phyloP scores from a whole-genome alignment of 23 red algal species.

The Cyanidiococcus yangmingshanensis region DNA sequence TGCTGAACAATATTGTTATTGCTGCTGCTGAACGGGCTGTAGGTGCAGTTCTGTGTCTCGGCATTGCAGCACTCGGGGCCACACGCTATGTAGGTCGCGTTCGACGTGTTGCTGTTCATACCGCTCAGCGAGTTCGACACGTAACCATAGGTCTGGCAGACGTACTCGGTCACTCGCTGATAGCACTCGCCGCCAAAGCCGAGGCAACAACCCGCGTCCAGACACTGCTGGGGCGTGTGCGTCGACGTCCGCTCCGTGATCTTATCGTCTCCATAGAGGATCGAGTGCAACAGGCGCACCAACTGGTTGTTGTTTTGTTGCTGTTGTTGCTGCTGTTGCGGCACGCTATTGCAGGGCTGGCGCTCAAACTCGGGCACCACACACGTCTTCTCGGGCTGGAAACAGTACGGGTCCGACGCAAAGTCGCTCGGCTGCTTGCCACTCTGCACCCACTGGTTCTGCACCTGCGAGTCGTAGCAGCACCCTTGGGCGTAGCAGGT shows the following conservation, averaged over 20 bases:
- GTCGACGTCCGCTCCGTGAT: not conserved
- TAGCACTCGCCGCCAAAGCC: slow-evolving; percentile 8
- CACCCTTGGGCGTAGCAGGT: slow-evolving; percentile 8
- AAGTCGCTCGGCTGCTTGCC: slow-evolving; percentile 14
- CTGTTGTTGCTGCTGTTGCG: not conserved
- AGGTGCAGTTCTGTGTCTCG: slow-evolving; percentile 17
- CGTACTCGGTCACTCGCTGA: not conserved
- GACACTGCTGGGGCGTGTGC: slow-evolving; percentile 5
- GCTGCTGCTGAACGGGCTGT: not conserved
- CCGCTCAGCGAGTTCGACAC: not conserved
- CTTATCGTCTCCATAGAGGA: not conserved
- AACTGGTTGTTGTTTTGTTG: not conserved
- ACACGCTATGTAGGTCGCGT: not conserved
- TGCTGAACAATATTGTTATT: not conserved
- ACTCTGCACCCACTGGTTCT: slow-evolving; percentile 16
- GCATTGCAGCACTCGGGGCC: slow-evolving; percentile 18
- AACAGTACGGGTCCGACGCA: slow-evolving; percentile 16
- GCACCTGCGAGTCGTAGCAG: slow-evolving; percentile 16
- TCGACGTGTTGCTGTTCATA: not conserved
- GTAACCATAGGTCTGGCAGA: not conserved
- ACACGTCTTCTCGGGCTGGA: slow-evolving; percentile 17
- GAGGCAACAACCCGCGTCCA: slow-evolving; percentile 17
- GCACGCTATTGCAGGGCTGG: not conserved
- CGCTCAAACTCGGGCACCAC: slow-evolving; percentile 16
- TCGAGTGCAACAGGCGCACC: not conserved